A percentile compares a stretch with the other conserved stretches of the same genome.
phyloP scores from a whole-genome alignment of 176 grass and related monocot genomes.

The Leersia perrieri region DNA sequence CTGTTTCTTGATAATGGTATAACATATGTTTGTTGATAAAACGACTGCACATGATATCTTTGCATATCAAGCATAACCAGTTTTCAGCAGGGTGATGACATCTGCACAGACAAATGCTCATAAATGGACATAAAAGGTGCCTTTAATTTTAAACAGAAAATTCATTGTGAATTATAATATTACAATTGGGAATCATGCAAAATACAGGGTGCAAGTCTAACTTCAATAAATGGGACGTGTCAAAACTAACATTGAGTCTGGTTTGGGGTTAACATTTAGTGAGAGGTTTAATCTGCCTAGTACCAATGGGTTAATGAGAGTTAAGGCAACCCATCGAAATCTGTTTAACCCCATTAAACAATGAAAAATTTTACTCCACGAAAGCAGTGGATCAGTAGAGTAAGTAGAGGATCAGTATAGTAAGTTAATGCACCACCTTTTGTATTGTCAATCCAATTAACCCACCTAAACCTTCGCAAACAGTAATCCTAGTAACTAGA shows the following conservation, averaged over 20 bases:
- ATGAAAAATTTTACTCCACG: neutral
- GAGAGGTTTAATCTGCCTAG: neutral
- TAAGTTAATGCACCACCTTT: neutral
- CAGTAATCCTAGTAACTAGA: neutral
- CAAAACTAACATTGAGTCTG: neutral
- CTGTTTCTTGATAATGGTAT: constrained; percentile 68
- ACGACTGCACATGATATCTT: constrained; percentile 88
- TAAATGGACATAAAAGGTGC: constrained; percentile 3
- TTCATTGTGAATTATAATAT: neutral
- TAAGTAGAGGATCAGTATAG: no score
- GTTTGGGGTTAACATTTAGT: neutral
- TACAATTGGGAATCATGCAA: neutral
- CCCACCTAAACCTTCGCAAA: neutral
- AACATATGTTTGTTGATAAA: constrained; percentile 99
- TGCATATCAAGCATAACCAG: constrained; percentile 93
- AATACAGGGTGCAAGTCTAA: neutral
- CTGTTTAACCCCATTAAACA: neutral
- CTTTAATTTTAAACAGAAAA: neutral
- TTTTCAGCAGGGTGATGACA: constrained; percentile 85
- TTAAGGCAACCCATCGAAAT: neutral
- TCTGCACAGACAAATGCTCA: constrained; percentile 36
- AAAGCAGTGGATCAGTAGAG: neutral
- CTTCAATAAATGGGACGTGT: neutral
- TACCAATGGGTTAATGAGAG: neutral
- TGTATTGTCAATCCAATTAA: neutral